These are phyloP conservation scores for Collariella sp. DNA, from an alignment of 495 filamentous ascomycete genomes.

Conservation along the genomic window DNA sequence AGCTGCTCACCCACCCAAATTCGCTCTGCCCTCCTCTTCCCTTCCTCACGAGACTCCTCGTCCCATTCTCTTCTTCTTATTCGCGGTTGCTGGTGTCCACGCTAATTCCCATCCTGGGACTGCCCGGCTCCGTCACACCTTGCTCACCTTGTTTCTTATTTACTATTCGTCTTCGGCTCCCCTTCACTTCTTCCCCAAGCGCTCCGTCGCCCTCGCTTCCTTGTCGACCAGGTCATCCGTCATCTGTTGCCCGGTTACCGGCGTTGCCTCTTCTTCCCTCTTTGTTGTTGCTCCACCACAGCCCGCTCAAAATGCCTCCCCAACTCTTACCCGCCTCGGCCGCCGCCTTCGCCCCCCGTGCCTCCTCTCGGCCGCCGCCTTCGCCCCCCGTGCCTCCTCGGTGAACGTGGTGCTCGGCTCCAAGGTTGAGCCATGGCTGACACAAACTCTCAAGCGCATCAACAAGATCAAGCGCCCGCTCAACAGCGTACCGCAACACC, in stretches of 20 bases:
- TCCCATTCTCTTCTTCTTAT: conserved; percentile 44
- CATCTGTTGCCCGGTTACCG: not conserved
- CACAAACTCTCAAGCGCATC: conserved; percentile 90
- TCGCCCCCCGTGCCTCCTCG: conserved; percentile 82
- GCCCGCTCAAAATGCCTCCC: conserved; percentile 64
- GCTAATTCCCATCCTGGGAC: conserved; percentile 53
- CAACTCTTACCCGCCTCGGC: conserved; percentile 90
- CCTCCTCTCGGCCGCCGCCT: conserved; percentile 93
- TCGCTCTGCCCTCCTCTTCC: conserved; percentile 21
- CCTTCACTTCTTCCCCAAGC: conserved; percentile 37
- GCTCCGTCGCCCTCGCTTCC: conserved; percentile 43
- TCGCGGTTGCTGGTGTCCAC: conserved; percentile 45
- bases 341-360: conserved; percentile 91
- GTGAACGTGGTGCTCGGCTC: conserved; percentile 90
- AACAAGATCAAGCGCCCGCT: conserved; percentile 95
- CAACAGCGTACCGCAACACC: conserved; percentile 96
- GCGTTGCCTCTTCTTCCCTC: conserved; percentile 14
- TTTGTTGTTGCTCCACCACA: conserved; percentile 18
- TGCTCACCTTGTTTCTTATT: conserved; percentile 40
- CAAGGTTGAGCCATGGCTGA: conserved; percentile 97
- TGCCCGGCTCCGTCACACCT: conserved; percentile 44
- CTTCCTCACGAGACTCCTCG: conserved; percentile 39
- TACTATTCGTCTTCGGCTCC: conserved; percentile 47
- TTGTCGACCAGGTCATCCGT: conserved; percentile 18
- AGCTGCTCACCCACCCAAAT: conserved; percentile 44